Evolutionary conservation across 768 basidiomycete genomes (phyloP).

Genomic region (Auriscalpium vulgare): DNA sequence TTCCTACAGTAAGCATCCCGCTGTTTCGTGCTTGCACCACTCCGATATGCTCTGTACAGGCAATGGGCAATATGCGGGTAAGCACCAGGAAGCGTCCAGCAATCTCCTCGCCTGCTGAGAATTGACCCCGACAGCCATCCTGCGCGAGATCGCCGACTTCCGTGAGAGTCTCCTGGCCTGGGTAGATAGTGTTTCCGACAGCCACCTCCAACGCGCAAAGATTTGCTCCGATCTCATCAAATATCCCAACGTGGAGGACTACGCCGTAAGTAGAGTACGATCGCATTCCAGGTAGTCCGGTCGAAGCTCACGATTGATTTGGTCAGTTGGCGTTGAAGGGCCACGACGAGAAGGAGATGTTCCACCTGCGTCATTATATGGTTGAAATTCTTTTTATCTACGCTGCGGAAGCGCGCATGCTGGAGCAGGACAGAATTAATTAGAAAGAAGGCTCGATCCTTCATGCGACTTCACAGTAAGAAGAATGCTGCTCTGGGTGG

Average conservation of each 20-base stretch:
- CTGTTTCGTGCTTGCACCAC: not conserved
- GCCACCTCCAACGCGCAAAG: conserved; percentile 61
- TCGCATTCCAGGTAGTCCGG: not conserved
- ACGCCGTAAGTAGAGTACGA: conserved; percentile 37
- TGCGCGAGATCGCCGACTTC: conserved; percentile 67
- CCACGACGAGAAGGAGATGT: conserved; percentile 73
- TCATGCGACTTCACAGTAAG: too few species aligned
- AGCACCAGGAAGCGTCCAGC: conserved; percentile 60
- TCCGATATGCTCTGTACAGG: conserved; percentile 25
- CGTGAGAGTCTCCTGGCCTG: conserved; percentile 75
- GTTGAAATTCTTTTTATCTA: too few species aligned
- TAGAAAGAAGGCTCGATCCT: too few species aligned
- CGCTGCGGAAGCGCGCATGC: too few species aligned
- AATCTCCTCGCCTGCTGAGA: too few species aligned
- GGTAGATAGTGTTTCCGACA: conserved; percentile 53
- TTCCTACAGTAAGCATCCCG: conserved; percentile 36
- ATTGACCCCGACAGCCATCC: conserved; percentile 43
- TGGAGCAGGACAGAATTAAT: too few species aligned
- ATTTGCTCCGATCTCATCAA: conserved; percentile 75
- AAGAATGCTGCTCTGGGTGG: too few species aligned
- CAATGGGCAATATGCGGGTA: conserved; percentile 38
- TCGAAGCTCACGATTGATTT: not conserved
- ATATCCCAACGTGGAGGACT: conserved; percentile 74
- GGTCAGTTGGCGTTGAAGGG: conserved; percentile 58
- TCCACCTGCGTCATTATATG: conserved; percentile 16